These are phyloP conservation scores for Actinomucor elegans DNA, from an alignment of 371 early-diverging fungal genomes.

Conservation along the genomic window DNA sequence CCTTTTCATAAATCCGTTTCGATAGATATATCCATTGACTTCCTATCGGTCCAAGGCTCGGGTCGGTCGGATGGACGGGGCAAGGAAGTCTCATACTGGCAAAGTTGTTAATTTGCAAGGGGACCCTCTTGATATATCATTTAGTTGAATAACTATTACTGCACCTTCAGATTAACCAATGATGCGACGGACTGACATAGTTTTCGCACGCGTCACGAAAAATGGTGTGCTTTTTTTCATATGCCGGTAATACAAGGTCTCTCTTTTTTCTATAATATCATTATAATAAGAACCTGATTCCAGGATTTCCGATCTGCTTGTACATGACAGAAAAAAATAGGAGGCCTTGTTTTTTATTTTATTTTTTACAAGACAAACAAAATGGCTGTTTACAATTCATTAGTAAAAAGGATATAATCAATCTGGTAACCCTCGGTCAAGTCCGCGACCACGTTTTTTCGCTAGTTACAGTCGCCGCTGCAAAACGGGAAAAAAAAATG, in stretches of 20 bases:
- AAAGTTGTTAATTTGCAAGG: too few species aligned
- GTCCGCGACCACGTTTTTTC: constrained; percentile 24
- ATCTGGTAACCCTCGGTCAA: constrained; percentile 13
- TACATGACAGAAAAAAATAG: not conserved
- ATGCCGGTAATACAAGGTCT: not conserved
- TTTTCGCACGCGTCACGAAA: constrained; percentile 20
- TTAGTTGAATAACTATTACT: too few species aligned
- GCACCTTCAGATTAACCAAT: too few species aligned
- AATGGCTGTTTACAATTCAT: too few species aligned
- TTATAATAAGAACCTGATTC: not conserved
- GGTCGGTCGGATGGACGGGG: constrained; percentile 19
- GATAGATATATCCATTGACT: not conserved
- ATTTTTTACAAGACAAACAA: too few species aligned
- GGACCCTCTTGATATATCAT: too few species aligned
- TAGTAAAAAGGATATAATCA: too few species aligned
- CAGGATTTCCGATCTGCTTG: not conserved
- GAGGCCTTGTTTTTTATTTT: too few species aligned
- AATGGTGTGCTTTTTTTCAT: constrained; percentile 12
- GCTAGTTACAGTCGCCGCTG: constrained; percentile 7
- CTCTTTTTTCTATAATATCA: too few species aligned
- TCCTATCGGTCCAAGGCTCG: constrained; percentile 17
- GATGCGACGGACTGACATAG: too few species aligned
- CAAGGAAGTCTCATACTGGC: not conserved
- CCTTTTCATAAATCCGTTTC: too few species aligned
- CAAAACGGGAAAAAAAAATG: constrained; percentile 11